Evolutionary conservation across 2,329 filamentous ascomycete genomes (phyloP), one percentile per base, ranked within the genome.

Genomic region (Penicillium glabrum): DNA sequence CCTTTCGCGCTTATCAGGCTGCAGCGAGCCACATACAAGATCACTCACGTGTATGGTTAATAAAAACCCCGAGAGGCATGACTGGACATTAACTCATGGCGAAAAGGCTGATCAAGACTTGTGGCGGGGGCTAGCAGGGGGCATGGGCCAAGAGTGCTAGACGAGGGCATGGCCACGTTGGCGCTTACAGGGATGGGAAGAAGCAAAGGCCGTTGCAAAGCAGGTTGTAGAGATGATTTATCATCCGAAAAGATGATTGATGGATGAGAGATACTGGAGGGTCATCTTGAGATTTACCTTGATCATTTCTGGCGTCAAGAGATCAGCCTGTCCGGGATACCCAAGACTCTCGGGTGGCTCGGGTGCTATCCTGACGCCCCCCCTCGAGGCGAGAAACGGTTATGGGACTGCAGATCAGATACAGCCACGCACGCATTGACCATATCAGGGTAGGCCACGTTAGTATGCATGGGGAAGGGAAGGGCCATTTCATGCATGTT

Each of bases 1-100:
- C 46, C 37, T 53, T 57, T 35, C 7, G 39, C 50, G 54, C 50
- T 53, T 50, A 57, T 49, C 37, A 35, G 48, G 41, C 41, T 41
- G 13, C 24, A 45, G 10, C 31, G 11, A 10, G 43, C 26, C 26
- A 50, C 43, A 46, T 26, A 27, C 16, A 27, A 29, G 23, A 9
- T 19, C 43, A 27, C 26, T 16, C 26, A 26, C 43, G 23, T 27
- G 21, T 2, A 46, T 11, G 23, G 43, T 19, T 27, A 26, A 27
- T 46, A 29, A 26, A 26, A 26, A 10, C 7, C 23, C 23, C 24
- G 23, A 29, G 23, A n/a, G 9, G 43, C 21, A 46, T 26, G 23
- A 16, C 43, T 26, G 26, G n/a, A 26, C 3, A 13, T 26, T 46
- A 7, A 5, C 5, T 10, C 23, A 19, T 16, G 43, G 23, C 43